phyloP scores from a whole-genome alignment of 2,329 filamentous ascomycete species.

The Fusarium mundagurra region DNA sequence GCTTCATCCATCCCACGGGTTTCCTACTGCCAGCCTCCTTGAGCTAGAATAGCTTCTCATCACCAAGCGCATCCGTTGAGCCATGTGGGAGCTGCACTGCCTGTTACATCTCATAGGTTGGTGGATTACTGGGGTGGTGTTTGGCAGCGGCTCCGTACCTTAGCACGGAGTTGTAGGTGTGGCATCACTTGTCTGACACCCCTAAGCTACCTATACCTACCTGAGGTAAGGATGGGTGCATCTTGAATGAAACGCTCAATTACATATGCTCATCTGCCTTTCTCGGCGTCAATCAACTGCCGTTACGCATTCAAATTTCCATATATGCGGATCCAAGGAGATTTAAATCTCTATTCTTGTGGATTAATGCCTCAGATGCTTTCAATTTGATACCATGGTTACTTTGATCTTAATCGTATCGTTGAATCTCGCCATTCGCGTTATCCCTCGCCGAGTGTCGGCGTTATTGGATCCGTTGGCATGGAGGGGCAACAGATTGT shows the following conservation, averaged over 20 bases:
- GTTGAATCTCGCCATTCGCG: conserved; percentile 36
- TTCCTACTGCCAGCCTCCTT: conserved; percentile 8
- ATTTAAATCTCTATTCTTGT: not conserved
- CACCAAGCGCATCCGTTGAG: conserved; percentile 23
- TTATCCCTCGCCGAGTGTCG: conserved; percentile 40
- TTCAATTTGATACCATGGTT: not conserved
- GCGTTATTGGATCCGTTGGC: conserved; percentile 29
- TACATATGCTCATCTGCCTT: conserved; percentile 7
- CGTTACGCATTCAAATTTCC: conserved; percentile 8
- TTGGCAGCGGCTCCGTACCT: conserved; percentile 41
- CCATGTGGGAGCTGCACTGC: conserved; percentile 29
- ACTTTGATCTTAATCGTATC: not conserved
- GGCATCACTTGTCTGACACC: conserved; percentile 15
- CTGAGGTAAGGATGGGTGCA: not conserved
- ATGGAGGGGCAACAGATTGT: conserved; percentile 13
- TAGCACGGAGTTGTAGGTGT: not conserved
- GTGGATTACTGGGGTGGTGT: conserved; percentile 31
- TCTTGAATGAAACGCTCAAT: conserved; percentile 9
- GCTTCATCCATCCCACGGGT: conserved; percentile 24
- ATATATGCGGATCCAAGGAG: not conserved
- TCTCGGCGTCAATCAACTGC: conserved; percentile 28
- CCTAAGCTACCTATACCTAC: not conserved
- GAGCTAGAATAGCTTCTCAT: conserved; percentile 16
- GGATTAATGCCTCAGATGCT: not conserved
- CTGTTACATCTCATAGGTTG: conserved; percentile 26